Conservation (phyloP, 1,139 yeast genomes). For the Williopsis jadinii region DNA sequence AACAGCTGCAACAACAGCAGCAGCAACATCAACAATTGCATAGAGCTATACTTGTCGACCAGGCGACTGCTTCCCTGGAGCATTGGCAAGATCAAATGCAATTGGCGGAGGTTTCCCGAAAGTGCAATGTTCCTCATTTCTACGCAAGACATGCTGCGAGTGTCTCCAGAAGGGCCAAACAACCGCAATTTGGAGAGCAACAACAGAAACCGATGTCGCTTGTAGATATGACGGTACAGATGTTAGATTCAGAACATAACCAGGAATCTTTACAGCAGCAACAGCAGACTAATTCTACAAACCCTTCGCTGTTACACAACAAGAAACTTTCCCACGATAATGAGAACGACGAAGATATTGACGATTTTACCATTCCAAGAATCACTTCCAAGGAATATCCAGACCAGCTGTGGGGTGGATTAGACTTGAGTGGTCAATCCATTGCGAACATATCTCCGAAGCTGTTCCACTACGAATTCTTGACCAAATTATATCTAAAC, state of each 20-base stretch:
- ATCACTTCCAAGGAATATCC: constrained; percentile 53
- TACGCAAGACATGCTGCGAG: constrained; percentile 93
- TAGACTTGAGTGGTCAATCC: constrained; percentile 90
- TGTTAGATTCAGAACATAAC: constrained; percentile 40
- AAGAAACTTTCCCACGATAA: constrained; percentile 45
- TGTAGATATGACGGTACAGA: constrained; percentile 48
- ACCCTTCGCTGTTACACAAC: constrained; percentile 44
- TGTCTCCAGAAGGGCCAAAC: constrained; percentile 52
- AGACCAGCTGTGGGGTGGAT: constrained; percentile 87
- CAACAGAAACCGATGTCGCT: constrained; percentile 39
- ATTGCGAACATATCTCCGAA: constrained; percentile 62
- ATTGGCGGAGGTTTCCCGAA: constrained; percentile 71
- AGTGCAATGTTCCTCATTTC: constrained; percentile 68
- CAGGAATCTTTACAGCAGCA: neutral
- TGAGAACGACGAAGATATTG: constrained; percentile 54
- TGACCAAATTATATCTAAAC: constrained; percentile 80
- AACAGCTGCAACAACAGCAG: constrained; percentile 24
- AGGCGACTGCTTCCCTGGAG: constrained; percentile 37
- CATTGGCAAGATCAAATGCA: constrained; percentile 89
- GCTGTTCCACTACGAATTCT: constrained; percentile 73
- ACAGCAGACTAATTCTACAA: constrained; percentile 1
- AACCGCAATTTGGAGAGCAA: constrained; percentile 4
- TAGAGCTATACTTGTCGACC: constrained; percentile 41
- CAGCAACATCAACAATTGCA: constrained; percentile 23
- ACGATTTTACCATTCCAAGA: constrained; percentile 73